Evolutionary conservation across 2,329 filamentous ascomycete genomes (phyloP), one percentile per base, ranked within the genome.

Genomic region (Epichloe gansuensis): DNA sequence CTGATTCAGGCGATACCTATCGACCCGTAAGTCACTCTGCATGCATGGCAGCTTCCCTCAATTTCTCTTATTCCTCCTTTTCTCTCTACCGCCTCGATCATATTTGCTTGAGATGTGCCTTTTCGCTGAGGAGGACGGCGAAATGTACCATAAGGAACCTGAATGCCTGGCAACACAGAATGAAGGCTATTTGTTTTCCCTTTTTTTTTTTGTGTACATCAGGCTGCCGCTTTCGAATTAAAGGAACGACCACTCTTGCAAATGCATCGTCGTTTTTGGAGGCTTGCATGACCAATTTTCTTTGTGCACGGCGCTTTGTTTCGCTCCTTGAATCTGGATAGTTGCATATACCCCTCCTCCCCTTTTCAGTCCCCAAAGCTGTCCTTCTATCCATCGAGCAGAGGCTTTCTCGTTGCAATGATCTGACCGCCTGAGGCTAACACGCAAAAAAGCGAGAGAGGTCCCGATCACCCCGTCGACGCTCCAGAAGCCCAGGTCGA

Each of bases 401-500:
- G 7, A 13, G 23, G 27, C 42, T 31, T 17, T 17, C 2, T 17
- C 11, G 23, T 17, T 34, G 23, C 43, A 11, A 43, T 13, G n/a
- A 36, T 23, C 17, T 47, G 21, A 48, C 15, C 39, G 5, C 47
- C 47, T 15, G 47, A 41, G 23, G 27, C 50, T 68, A 61, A 69
- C 63, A 55, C 53, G 54, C 59, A 63, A 51, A 75, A 51, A 76
- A 91, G 87, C 87, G 87, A 70, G 88, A 94, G 81, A 86, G 84
- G 74, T 84, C 82, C 71, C 82, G 85, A 68, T 88, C 85, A 61
- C 84, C 85, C 65, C 83, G 84, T 66, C 82, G 85, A 70, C 84
- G 89, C 71, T 94, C 89, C 64, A 85, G 89, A 72, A 94, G 88
- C 74, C 87, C 85, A 61, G 80, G 82, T 66, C 82, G 77, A 57